Evolutionary conservation across 768 basidiomycete species (phyloP), one percentile per base, ranked within the genome.

Genomic region (Suillus cothurnatus): DNA sequence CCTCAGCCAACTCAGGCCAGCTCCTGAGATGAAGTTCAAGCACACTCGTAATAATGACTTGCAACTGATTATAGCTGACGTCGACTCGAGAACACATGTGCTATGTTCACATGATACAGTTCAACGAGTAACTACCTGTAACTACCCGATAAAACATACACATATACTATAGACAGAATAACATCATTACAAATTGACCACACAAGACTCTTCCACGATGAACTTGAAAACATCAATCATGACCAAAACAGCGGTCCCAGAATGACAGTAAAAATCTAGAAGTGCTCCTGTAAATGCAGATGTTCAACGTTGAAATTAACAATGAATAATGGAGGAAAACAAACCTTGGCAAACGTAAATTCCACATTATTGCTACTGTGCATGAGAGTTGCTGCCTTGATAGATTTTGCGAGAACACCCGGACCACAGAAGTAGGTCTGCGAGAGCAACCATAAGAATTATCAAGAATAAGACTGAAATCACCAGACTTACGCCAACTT

Each of bases 341-440:
- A 71, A 65, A 86, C 94, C 87, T 96, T 96, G 23, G 90, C 88
- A 75, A 97, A 96, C 1, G 83, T 81, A 77, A 95, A 95, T 55
- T 88, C 78, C 53, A 96, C 85, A 41, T 81, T 78, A 15, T 86
- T 72, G 60, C 81, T 82, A 3, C 81, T 83, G 66, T 88, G 81
- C 39, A 83, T 79, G 36, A 85, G 73, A 15, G 89, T 86, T 14
- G 92, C 92, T 66, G 86, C 82, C 74, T 90, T 90, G 78, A 97
- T 88, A 15, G 86, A 80, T 72, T 90, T 91, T 26, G 92, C 92
- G 50, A 97, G 82, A 23, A 74, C 81, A 62, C 84, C 84, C 28
- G 95, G 93, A 36, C 94, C 94, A 72, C 94, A 95, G 82, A 94
- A 95, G 79, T 93, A 95, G 15, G 93, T 93, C 90, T 91, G 61